Percentiles rank a stretch among this genome's conserved stretches.
These are phyloP conservation scores for Arxiozyma telluris DNA, from an alignment of 1,139 yeast species.

Conservation along the genomic window DNA sequence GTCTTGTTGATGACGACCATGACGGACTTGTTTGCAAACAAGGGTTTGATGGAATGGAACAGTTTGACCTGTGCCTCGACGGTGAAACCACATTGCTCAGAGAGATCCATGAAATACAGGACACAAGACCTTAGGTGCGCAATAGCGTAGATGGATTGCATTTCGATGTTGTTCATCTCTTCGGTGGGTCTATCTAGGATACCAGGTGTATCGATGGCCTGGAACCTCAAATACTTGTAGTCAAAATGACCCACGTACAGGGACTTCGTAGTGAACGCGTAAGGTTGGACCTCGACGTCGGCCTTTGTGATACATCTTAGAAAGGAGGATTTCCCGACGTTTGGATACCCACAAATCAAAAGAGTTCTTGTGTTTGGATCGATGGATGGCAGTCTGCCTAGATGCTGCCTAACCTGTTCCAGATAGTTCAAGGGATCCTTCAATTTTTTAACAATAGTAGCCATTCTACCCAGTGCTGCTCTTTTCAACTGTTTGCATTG, in stretches of 20 bases:
- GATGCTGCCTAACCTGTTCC: slow-evolving; percentile 98
- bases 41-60: slow-evolving; percentile 92
- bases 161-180: slow-evolving; percentile 98
- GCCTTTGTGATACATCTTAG: slow-evolving; percentile 91
- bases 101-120: slow-evolving; percentile 92
- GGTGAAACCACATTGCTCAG: slow-evolving; percentile 98
- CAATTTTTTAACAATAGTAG: slow-evolving; percentile 87
- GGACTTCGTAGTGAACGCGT: slow-evolving; percentile 95
- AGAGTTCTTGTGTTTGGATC: slow-evolving; percentile 98
- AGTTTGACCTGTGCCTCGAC: slow-evolving; percentile 95
- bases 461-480: slow-evolving; percentile 99
- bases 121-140: slow-evolving; percentile 97
- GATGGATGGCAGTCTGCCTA: slow-evolving; percentile 95
- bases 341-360: slow-evolving; percentile 96
- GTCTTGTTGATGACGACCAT: slow-evolving; percentile 92
- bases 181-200: slow-evolving; percentile 97
- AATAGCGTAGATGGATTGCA: slow-evolving; percentile 97
- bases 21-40: slow-evolving; percentile 93
- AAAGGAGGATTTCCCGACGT: slow-evolving; percentile 97
- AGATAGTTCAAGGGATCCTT: slow-evolving; percentile 88
- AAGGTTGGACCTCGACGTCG: slow-evolving; percentile 98
- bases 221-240: slow-evolving; percentile 92
- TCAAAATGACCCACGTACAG: slow-evolving; percentile 96
- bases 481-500: slow-evolving; percentile 97
- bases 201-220: slow-evolving; percentile 99